Base-by-base conservation (phyloP, 805 yeast species). In the Saturnispora mendoncae region DNA sequence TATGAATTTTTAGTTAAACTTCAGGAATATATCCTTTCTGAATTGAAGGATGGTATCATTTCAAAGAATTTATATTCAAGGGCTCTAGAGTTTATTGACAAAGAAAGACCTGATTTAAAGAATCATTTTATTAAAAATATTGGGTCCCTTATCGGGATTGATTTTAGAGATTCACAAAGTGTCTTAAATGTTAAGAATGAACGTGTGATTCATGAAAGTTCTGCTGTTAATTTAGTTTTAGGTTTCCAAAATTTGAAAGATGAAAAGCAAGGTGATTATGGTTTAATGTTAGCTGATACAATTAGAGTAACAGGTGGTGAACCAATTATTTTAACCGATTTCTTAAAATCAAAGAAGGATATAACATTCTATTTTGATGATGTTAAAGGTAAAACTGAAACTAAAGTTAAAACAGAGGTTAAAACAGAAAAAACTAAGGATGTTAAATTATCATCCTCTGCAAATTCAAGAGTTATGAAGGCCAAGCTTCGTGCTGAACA, bases 131-230 rank as follows among this genome's bases (percentile, higher is more conserved):
- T 87, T 37, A 83, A 83, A 55, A 84, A 84, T 53, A 73, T 80
- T 48, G 97, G 97, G 40, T 84, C 92, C 74, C 68, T 84, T 43
- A 80, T 84, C 43, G 97, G 97, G 45, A 72, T 90, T 46, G 96
- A 86, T 54, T 85, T 84, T 55, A 74, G 94, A 61, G 96, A 87
- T 59, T 71, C 88, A 0, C 66, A 80, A 2, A 76, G 84, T 48
- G 69, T 86, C 14, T 65, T 90, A 41, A 84, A 82, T 54, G 69
- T 74, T 20, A 87, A 84, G 53, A 82, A 77, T 58, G 83, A 80
- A 30, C 69, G 90, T 50, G 63, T 58, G 18, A 64, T 90, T 38
- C 71, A 71, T 44, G 81, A 78, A 45, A 90, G 88, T 32, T 79
- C 85, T 51, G 78, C 85, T 17, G 71, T 86, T 41, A 77, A 84